phyloP scores from a whole-genome alignment of 1,284 basidiomycete genomes.

The Cutaneotrichosporon sp. region DNA sequence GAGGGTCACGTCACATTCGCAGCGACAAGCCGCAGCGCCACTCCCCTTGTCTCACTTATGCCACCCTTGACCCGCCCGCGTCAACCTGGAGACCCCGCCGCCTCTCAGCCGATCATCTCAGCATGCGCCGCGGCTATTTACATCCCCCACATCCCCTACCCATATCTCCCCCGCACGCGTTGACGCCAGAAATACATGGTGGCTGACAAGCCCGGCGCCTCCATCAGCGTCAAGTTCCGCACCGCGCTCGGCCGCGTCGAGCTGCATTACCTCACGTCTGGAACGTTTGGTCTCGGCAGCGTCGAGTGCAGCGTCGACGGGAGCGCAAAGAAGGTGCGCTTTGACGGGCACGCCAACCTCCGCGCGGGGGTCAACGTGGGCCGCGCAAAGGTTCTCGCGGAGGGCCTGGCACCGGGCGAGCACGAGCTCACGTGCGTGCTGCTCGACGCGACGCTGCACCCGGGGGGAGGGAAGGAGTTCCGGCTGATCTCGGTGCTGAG shows the following conservation, averaged over 20 bases:
- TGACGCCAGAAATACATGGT: conserved; percentile 41
- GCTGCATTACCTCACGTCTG: conserved; percentile 41
- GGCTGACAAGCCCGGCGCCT: conserved; percentile 41
- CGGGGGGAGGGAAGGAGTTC: conserved; percentile 15
- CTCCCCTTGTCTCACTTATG: too few species aligned
- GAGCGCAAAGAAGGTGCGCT: conserved; percentile 22
- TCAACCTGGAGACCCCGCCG: too few species aligned
- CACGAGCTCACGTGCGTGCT: conserved; percentile 14
- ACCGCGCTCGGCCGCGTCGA: conserved; percentile 34
- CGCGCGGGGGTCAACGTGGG: conserved; percentile 23
- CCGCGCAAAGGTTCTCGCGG: neutral
- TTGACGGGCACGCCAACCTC: conserved; percentile 40
- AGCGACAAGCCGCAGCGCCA: too few species aligned
- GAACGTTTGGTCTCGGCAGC: conserved; percentile 38
- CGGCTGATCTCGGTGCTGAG: conserved; percentile 20
- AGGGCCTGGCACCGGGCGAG: neutral
- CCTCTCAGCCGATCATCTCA: too few species aligned
- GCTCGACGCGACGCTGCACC: conserved; percentile 12
- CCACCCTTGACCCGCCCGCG: too few species aligned
- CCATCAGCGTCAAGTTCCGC: conserved; percentile 39
- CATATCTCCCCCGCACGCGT: too few species aligned
- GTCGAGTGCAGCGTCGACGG: conserved; percentile 48
- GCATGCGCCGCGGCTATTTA: too few species aligned
- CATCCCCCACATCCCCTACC: too few species aligned
- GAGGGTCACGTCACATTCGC: too few species aligned